Evolutionary conservation across 495 filamentous ascomycete species (phyloP).

Genomic region (Letharia lupina): DNA sequence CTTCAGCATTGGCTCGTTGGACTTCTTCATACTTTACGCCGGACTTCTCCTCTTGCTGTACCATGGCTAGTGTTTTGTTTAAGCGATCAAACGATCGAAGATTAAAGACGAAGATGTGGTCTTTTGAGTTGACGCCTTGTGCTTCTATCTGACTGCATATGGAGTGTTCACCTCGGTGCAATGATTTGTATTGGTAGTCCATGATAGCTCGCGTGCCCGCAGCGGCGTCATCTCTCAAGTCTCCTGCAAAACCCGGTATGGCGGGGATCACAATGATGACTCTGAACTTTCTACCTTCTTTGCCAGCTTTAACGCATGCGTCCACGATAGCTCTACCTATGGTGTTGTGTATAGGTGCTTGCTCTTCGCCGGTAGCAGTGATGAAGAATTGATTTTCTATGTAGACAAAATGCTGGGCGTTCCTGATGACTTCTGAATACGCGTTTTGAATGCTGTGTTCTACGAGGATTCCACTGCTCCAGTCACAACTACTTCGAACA

Average conservation of each 20-base stretch:
- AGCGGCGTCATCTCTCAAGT: constrained; percentile 73
- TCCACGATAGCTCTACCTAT: constrained; percentile 86
- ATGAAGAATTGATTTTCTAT: constrained; percentile 99
- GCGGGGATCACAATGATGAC: constrained; percentile 85
- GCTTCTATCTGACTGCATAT: constrained; percentile 73
- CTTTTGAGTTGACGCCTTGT: constrained; percentile 67
- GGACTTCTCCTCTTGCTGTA: constrained; percentile 63
- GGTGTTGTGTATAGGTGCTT: constrained; percentile 76
- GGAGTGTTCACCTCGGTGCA: constrained; percentile 80
- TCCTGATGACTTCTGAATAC: constrained; percentile 74
- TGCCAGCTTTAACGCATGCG: constrained; percentile 69
- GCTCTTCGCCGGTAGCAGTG: constrained; percentile 82
- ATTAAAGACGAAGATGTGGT: constrained; percentile 89
- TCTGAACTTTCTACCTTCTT: constrained; percentile 81
- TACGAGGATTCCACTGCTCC: constrained; percentile 86
- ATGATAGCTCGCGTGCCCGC: constrained; percentile 88
- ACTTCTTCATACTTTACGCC: constrained; percentile 78
- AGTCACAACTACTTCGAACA: constrained; percentile 79
- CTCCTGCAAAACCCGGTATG: constrained; percentile 89
- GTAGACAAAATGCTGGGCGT: constrained; percentile 85
- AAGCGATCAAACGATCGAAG: constrained; percentile 83
- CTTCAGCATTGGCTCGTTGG: constrained; percentile 75
- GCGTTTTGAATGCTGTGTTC: constrained; percentile 93
- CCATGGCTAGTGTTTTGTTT: constrained; percentile 64
- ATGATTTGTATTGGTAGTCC: constrained; percentile 97